Base-by-base conservation (phyloP, 306 rosid genomes). In the Alnus rubra region DNA sequence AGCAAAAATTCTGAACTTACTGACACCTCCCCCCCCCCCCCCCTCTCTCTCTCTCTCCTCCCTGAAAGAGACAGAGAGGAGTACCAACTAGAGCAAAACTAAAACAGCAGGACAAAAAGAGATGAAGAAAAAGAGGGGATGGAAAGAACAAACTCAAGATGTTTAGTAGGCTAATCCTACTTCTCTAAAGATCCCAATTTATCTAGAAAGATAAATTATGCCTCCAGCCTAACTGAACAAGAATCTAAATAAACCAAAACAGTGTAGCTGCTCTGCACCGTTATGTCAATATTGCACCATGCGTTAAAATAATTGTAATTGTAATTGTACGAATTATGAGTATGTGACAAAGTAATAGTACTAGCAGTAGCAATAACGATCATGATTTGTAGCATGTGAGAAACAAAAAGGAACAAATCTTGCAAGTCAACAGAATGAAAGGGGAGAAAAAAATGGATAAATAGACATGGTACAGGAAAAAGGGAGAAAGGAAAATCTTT, bases 1-100 rank as follows among this genome's bases (percentile, higher is more conserved):
- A 73, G 75, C 30, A 55, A 62, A 74, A 76, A 80, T 15, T 51
- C 9, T 45, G 49, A 45, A 23, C 28, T 23, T 23, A 23, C 28
- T 23, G 28, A 23, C 28, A 23, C 28, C n/a, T n/a, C 0, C 28
- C 28, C 7, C 49, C 7, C 49, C 37, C 37, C 37, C 37, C 37
- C 37, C 37, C 37, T 0, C 28, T 23, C 28, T 23, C 28, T 23
- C 28, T 23, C 28, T 23, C 28, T 23, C 28, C 28, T 23, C 28
- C 28, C 28, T 23, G 28, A 23, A 23, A 23, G 28, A 23, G 28
- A 23, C 28, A 23, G 37, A 33, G 2, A 33, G 37, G 37, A 33
- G 15, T 53, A 50, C 45, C 13, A 71, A 52, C 44, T 11, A 10
- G 70, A 33, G 60, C 64, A 79, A 18, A 77, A 18, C 33, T 37